Conservation (phyloP, 1,284 basidiomycete species). For the Austroboletus olivaceoglutinosus region DNA sequence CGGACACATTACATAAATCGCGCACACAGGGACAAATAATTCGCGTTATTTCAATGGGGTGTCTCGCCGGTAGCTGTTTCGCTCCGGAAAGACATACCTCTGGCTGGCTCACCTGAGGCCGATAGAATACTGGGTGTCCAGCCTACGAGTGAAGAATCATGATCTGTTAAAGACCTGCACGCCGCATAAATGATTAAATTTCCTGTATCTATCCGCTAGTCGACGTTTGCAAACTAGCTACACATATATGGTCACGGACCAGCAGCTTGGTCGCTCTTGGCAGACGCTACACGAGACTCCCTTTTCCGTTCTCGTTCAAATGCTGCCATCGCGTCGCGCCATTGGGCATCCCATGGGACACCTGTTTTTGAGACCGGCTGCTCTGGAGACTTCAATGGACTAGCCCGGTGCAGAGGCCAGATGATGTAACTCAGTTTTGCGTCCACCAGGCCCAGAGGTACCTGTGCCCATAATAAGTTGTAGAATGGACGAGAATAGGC, state of each 20-base stretch:
- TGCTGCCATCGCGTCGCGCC: conserved; percentile 45
- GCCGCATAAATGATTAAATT: too few relatives aligned
- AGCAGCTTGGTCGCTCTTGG: background rate
- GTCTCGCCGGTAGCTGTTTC: conserved; percentile 58
- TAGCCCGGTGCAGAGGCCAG: conserved; percentile 61
- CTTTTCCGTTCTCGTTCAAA: conserved; percentile 47
- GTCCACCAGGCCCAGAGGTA: conserved; percentile 61
- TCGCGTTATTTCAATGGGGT: too few relatives aligned
- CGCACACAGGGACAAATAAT: too few relatives aligned
- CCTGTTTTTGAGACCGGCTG: conserved; percentile 19
- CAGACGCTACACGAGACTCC: conserved; percentile 40
- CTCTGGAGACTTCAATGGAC: conserved; percentile 36
- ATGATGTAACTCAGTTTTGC: conserved; percentile 58
- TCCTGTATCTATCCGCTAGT: too few relatives aligned
- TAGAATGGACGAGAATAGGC: background rate
- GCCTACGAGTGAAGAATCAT: conserved; percentile 5
- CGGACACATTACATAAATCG: too few relatives aligned
- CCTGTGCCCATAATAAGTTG: conserved; percentile 35
- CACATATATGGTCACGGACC: too few relatives aligned
- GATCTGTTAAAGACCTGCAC: background rate
- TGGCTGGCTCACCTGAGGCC: conserved; percentile 53
- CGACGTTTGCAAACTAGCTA: too few relatives aligned
- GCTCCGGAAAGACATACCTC: conserved; percentile 53
- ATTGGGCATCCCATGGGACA: conserved; percentile 36
- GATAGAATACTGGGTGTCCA: conserved; percentile 48